Conservation (phyloP, 225 moss, liverwort and hornwort genomes). For the Polytrichum commune region DNA sequence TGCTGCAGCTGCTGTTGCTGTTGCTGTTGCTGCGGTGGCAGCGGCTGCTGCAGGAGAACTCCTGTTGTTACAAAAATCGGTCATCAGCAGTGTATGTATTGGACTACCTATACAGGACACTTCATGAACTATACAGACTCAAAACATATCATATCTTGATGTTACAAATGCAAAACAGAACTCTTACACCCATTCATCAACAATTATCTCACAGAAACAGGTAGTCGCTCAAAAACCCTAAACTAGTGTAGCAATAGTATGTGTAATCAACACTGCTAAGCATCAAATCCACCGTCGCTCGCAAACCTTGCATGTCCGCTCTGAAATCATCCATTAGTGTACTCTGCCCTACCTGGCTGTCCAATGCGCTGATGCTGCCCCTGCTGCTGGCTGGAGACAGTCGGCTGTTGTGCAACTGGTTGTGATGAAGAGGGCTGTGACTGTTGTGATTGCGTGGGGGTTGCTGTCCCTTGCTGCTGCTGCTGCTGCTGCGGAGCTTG, state of each 20-base stretch:
- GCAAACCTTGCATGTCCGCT: too few relatives aligned
- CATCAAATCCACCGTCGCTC: too few relatives aligned
- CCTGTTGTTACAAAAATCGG: too few relatives aligned
- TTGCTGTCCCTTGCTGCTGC: conserved; percentile 45
- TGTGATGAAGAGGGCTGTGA: conserved; percentile 43
- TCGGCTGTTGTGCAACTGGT: conserved; percentile 51
- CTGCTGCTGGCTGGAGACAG: conserved; percentile 38
- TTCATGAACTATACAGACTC: too few relatives aligned
- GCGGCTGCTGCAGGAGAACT: not conserved
- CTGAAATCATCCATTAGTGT: too few relatives aligned
- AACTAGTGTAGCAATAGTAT: too few relatives aligned
- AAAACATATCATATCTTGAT: too few relatives aligned
- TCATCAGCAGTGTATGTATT: too few relatives aligned
- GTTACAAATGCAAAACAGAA: not conserved
- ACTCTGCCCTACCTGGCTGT: conserved; percentile 38
- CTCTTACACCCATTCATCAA: not conserved
- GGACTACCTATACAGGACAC: too few relatives aligned
- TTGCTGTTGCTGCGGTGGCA: conserved; percentile 16
- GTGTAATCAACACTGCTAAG: too few relatives aligned
- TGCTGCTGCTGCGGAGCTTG: conserved; percentile 5
- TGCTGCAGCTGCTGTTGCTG: conserved; percentile 22
- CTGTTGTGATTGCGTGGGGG: conserved; percentile 65
- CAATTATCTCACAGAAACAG: not conserved
- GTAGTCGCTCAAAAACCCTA: not conserved
- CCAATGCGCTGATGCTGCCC: conserved; percentile 40